Base-by-base conservation (phyloP, 306 rosid genomes). In the Fragaria nilgerrensis region DNA sequence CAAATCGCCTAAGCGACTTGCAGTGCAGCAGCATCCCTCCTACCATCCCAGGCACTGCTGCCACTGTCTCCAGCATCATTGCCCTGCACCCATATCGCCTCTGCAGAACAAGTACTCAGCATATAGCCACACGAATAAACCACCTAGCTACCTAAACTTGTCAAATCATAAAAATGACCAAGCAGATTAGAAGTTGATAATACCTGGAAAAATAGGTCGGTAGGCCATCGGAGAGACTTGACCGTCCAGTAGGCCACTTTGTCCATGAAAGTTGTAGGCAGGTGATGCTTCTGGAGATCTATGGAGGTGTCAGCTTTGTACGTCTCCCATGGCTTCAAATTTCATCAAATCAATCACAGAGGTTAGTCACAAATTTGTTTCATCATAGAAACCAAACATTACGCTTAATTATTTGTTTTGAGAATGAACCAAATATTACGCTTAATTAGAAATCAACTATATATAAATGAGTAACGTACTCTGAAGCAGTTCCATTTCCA, bases 11-110 rank as follows among this genome's bases (percentile, higher is more conserved):
- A 11, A 91, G 82, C 1, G 94, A 91, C 73, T 89, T 89, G 83
- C 61, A 79, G 74, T 91, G 97, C 25, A 91, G 86, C 3, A 91
- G 76, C 87, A 88, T 72, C 49, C 97, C 97, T 71, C 84, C 97
- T 5, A 91, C 97, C 97, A 91, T 91, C 45, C 97, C 97, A 0
- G 97, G 97, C 0, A 91, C 92, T 15, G 97, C 97, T 8, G 97
- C 97, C 71, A 91, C 94, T 0, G 97, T 91, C 80, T 91, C 97
- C 0, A 91, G 89, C 97, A 91, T 91, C 92, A 91, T 91, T 70
- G 92, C 94, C 10, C 97, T 92, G 85, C 92, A 91, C 32, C 97
- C 97, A 78, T 89, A 91, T 39, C 97, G 77, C 45, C 84, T 86
- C 97, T 91, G 88, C 34, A 23, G 17, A 67, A 45, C 32, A 62